Evolutionary conservation across 2,329 filamentous ascomycete genomes (phyloP).

Genomic region (Colletotrichum gloeosporioides): DNA sequence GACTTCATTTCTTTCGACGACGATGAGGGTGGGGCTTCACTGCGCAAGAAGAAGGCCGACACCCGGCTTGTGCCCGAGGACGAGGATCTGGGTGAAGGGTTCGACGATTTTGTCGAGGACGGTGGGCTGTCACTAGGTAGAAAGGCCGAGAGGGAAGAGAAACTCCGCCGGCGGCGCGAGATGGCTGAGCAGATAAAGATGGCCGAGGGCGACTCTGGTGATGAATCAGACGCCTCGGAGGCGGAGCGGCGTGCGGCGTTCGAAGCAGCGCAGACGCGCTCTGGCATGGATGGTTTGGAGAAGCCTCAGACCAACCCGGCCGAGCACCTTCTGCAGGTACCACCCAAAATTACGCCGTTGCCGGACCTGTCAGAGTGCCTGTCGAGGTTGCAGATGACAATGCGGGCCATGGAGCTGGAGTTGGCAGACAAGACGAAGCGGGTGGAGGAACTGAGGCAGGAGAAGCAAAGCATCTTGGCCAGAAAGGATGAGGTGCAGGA

Average conservation of each 20-base stretch:
- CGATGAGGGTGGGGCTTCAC: slow-evolving; percentile 42
- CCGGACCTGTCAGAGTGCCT: slow-evolving; percentile 75
- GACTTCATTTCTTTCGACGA: slow-evolving; percentile 71
- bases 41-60: slow-evolving; percentile 54
- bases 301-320: slow-evolving; percentile 47
- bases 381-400: slow-evolving; percentile 63
- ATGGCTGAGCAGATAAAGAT: slow-evolving; percentile 85
- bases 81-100: slow-evolving; percentile 91
- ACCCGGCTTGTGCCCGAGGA: slow-evolving; percentile 83
- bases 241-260: slow-evolving; percentile 80
- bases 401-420: slow-evolving; percentile 68
- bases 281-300: slow-evolving; percentile 79
- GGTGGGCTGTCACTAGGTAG: slow-evolving; percentile 79
- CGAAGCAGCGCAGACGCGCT: slow-evolving; percentile 83
- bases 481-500: slow-evolving; percentile 82
- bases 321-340: slow-evolving; percentile 57
- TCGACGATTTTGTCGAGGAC: slow-evolving; percentile 90
- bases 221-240: slow-evolving; percentile 72
- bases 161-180: slow-evolving; percentile 70
- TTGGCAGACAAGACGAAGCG: slow-evolving; percentile 64
- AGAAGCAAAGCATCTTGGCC: slow-evolving; percentile 70
- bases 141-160: slow-evolving; percentile 77
- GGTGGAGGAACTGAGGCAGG: slow-evolving; percentile 70
- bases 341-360: slow-evolving; percentile 77
- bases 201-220: slow-evolving; percentile 71